Evolutionary conservation across 2,329 filamentous ascomycete genomes (phyloP).

Genomic region (Alternaria sp.): DNA sequence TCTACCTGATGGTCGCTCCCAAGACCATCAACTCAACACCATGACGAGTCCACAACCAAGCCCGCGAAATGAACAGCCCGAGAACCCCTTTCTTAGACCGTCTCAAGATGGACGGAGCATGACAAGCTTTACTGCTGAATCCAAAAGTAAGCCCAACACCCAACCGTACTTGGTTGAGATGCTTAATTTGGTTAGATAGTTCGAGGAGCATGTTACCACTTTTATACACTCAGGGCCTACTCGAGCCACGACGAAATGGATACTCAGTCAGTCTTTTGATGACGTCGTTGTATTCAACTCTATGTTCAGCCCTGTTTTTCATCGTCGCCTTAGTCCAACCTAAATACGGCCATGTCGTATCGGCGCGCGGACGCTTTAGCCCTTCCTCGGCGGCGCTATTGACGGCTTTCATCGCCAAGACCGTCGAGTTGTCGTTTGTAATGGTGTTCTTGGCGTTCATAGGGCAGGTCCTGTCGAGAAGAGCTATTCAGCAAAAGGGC

Average conservation of each 20-base stretch:
- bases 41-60: conserved; percentile 9
- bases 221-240: conserved; percentile 10
- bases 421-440: conserved; percentile 77
- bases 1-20: background rate
- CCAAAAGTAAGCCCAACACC: conserved; percentile 6
- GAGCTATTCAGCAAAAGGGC: conserved; percentile 13
- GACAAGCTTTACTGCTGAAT: background rate
- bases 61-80: background rate
- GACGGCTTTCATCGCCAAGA: conserved; percentile 72
- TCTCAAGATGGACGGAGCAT: conserved; percentile 8
- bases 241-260: conserved; percentile 9
- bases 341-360: conserved; percentile 64
- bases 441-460: conserved; percentile 76
- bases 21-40: background rate
- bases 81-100: conserved; percentile 15
- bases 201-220: conserved; percentile 15
- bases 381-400: conserved; percentile 71
- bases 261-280: conserved; percentile 31
- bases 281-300: conserved; percentile 66
- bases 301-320: conserved; percentile 68
- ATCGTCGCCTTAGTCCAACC: conserved; percentile 67
- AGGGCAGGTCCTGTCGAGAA: conserved; percentile 68
- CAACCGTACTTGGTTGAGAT: background rate
- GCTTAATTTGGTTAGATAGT: conserved; percentile 7
- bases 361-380: conserved; percentile 58